Base-by-base conservation (phyloP, 1,284 basidiomycete genomes). In the Ceratobasidium sp. region DNA sequence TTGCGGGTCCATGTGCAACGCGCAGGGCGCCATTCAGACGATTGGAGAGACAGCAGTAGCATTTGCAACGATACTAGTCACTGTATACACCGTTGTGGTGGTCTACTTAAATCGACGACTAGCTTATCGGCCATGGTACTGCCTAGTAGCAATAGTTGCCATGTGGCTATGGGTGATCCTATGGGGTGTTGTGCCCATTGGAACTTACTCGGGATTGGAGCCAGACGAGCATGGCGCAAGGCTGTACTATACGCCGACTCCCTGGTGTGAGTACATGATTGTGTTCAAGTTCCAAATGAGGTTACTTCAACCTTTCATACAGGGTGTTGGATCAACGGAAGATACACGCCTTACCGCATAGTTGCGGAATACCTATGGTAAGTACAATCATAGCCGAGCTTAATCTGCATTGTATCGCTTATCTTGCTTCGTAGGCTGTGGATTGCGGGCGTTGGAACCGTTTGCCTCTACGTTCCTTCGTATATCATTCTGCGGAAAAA, bases 11-110 rank as follows among this genome's bases (percentile, higher is more conserved):
- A 74, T 75, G 62, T 78, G 76, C 37, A 78, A 73, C 7, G 66
- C 75, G 8, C 77, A 78, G 71, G 77, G 77, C 19, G 68, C 75
- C 22, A 71, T 77, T 31, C 77, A 78, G 41, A 74, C 76, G 9
- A 37, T 77, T 9, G 77, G 77, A 7, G 76, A 78, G 53, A 77
- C 76, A 3, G 77, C 77, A 19, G 77, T 77, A 8, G 77, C 77
- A 9, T 56, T 76, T 27, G 64, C 63, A 13, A 75, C 76, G 5
- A 62, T 75, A 7, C 62, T 73, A 11, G 77, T 78, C 43, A 74
- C 77, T 11, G 56, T 77, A 13, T 72, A 77, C 59, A 78, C 76
- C 0, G 77, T 78, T 62, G 22, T 75, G 14, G 73, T 75, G n/a
- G 48, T 63, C 16, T 48, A 48, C 41, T 29, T 29, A 9, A 63